Conservation (phyloP, 768 basidiomycete species). For the Daedalea quercina region DNA sequence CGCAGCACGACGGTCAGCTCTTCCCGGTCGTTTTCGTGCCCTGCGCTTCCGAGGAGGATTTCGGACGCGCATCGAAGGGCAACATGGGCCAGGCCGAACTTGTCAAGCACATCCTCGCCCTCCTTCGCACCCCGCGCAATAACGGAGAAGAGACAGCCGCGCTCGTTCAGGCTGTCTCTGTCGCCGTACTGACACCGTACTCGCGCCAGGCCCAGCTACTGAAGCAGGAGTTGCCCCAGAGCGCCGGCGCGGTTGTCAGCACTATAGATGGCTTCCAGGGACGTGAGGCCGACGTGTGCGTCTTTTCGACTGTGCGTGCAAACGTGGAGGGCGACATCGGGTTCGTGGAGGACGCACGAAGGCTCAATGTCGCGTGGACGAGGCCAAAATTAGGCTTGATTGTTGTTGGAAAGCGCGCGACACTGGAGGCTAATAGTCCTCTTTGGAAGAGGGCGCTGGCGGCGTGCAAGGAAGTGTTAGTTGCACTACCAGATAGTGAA, state of each 20-base stretch:
- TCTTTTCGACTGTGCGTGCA: slow-evolving; percentile 59
- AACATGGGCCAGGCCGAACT: slow-evolving; percentile 54
- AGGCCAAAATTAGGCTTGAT: slow-evolving; percentile 51
- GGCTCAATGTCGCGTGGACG: slow-evolving; percentile 70
- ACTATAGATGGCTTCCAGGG: slow-evolving; percentile 66
- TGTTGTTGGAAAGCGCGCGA: slow-evolving; percentile 50
- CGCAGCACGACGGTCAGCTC: slow-evolving; percentile 25
- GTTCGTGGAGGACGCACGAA: slow-evolving; percentile 53
- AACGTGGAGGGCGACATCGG: slow-evolving; percentile 57
- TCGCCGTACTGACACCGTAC: slow-evolving; percentile 56
- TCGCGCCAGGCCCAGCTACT: slow-evolving; percentile 47
- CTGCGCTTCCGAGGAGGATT: slow-evolving; percentile 50
- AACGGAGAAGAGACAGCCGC: background rate
- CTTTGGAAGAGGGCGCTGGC: slow-evolving; percentile 48
- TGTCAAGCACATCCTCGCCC: slow-evolving; percentile 38
- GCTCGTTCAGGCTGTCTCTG: slow-evolving; percentile 8
- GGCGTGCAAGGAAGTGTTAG: slow-evolving; percentile 24
- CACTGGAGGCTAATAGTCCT: slow-evolving; percentile 34
- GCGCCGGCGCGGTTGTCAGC: slow-evolving; percentile 29
- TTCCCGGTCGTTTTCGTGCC: slow-evolving; percentile 54
- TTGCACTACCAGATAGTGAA: slow-evolving; percentile 7
- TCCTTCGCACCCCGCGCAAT: slow-evolving; percentile 25
- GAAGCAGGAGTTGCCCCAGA: slow-evolving; percentile 27
- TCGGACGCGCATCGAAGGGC: slow-evolving; percentile 54
- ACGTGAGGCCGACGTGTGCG: slow-evolving; percentile 58